Conservation (phyloP, 345 rosid species). For the Hirschfeldia incana region DNA sequence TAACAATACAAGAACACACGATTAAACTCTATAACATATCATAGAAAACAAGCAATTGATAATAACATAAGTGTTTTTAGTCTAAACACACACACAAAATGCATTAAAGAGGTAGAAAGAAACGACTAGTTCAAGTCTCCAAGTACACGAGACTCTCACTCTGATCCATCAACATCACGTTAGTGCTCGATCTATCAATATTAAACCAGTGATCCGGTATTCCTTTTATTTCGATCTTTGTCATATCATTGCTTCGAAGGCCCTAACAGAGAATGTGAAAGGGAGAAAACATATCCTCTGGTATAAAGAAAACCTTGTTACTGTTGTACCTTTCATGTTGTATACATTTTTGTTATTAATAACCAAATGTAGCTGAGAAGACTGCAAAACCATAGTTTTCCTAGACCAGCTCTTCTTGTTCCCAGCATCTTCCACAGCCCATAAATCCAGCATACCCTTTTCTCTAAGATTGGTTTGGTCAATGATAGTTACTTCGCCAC, state of each 20-base stretch:
- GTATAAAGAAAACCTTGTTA: background rate
- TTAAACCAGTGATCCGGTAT: background rate
- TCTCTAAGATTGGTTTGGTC: background rate
- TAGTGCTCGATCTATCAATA: background rate
- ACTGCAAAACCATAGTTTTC: background rate
- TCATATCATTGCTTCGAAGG: background rate
- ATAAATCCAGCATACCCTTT: background rate
- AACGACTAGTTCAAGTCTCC: background rate
- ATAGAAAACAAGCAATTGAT: background rate
- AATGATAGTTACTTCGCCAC: background rate
- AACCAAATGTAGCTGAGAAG: background rate
- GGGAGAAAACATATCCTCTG: background rate
- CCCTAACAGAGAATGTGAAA: background rate
- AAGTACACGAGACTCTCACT: background rate
- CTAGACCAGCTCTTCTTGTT: background rate
- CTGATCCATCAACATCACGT: background rate
- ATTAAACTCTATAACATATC: background rate
- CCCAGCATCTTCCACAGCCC: background rate
- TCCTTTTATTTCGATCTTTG: background rate
- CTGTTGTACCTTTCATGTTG: background rate
- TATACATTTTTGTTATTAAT: background rate
- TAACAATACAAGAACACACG: background rate
- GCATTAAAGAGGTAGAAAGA: too few relatives aligned
- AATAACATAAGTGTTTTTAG: background rate
- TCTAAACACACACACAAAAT: background rate